phyloP scores from a whole-genome alignment of 2,329 filamentous ascomycete genomes.

The Fulvia fulva region DNA sequence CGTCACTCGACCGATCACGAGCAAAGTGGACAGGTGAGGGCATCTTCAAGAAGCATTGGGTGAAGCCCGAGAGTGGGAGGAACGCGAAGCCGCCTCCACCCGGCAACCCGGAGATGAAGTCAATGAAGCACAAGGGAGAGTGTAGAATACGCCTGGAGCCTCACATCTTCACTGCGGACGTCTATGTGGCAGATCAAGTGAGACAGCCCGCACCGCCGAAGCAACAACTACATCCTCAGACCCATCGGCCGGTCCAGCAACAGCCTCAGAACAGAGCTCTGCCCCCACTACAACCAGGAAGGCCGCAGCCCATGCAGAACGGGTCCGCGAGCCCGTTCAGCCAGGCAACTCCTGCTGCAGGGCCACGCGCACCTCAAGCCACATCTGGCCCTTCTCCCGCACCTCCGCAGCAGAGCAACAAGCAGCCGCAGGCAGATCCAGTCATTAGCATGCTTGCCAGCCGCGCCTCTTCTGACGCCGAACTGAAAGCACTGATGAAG shows the following conservation, averaged over 20 bases:
- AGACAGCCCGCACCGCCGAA: conserved; percentile 39
- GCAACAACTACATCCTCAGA: conserved; percentile 20
- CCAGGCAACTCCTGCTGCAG: conserved; percentile 11
- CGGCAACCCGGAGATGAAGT: conserved; percentile 33
- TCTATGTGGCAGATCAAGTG: conserved; percentile 67
- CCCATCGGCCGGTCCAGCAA: conserved; percentile 17
- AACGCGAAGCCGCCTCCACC: conserved; percentile 52
- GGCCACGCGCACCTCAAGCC: conserved; percentile 8
- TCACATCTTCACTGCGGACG: conserved; percentile 71
- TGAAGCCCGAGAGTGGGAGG: conserved; percentile 66
- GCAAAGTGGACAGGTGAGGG: conserved; percentile 65
- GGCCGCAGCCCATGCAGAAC: conserved; percentile 14
- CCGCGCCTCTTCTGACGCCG: conserved; percentile 66
- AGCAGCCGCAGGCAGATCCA: conserved; percentile 53
- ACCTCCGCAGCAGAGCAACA: conserved; percentile 16
- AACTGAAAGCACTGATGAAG: conserved; percentile 76
- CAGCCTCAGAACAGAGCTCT: conserved; percentile 14
- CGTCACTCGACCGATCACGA: conserved; percentile 70
- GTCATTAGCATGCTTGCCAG: conserved; percentile 78
- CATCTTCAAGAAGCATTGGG: conserved; percentile 74
- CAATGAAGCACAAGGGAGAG: conserved; percentile 57
- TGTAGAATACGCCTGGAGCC: conserved; percentile 75
- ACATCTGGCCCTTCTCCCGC: conserved; percentile 9
- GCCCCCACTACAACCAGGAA: conserved; percentile 17
- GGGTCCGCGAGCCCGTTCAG: conserved; percentile 3